Conservation (phyloP, 805 yeast species). For the Suhomyces xylopsoci region DNA sequence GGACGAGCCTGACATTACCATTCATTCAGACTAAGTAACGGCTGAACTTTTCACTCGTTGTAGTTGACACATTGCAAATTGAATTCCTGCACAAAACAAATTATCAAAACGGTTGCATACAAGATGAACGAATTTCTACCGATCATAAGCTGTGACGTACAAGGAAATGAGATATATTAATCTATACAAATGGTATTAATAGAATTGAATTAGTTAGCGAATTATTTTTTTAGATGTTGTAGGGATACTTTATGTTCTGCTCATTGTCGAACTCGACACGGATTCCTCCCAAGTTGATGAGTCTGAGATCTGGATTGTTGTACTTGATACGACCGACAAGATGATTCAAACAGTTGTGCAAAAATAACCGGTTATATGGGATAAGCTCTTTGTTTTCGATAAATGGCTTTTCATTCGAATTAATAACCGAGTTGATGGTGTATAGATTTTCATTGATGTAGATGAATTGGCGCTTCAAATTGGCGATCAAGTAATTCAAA, state of each 20-base stretch:
- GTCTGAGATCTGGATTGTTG: slow-evolving; percentile 6
- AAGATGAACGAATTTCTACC: too few relatives aligned
- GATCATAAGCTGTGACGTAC: too few relatives aligned
- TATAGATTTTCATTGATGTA: slow-evolving; percentile 15
- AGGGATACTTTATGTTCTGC: background rate
- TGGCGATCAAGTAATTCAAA: slow-evolving; percentile 15
- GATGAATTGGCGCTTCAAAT: slow-evolving; percentile 17
- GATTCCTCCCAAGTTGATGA: slow-evolving; percentile 18
- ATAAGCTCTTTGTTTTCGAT: slow-evolving; percentile 10
- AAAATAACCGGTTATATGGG: slow-evolving; percentile 11
- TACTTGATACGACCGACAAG: slow-evolving; percentile 7
- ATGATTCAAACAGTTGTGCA: slow-evolving; percentile 11
- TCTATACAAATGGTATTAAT: background rate
- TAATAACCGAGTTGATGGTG: slow-evolving; percentile 17
- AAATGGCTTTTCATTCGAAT: slow-evolving; percentile 16
- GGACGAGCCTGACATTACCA: background rate
- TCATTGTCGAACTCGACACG: slow-evolving; percentile 8
- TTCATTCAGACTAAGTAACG: background rate
- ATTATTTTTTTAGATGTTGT: background rate
- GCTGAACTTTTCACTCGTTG: background rate
- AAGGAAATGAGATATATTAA: too few relatives aligned
- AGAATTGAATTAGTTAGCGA: background rate
- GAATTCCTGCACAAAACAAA: background rate
- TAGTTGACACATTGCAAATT: background rate
- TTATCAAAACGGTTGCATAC: background rate